Evolutionary conservation across 805 yeast species (phyloP).

Genomic region (Alloascoidea africana): DNA sequence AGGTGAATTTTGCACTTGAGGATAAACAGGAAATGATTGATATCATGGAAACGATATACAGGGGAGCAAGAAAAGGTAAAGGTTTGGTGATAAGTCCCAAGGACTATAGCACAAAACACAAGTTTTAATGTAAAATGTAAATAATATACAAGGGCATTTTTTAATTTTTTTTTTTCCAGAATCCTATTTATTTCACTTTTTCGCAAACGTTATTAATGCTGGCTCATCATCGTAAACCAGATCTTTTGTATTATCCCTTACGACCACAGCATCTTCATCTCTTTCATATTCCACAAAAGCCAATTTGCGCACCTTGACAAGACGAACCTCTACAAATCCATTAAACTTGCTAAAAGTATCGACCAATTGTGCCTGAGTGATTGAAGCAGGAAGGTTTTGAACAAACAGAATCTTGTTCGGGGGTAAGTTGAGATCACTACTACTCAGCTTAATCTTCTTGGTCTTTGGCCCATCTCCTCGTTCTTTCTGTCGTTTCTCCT

Average conservation of each 20-base stretch:
- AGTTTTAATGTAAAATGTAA: conserved; percentile 1
- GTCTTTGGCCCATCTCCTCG: conserved; percentile 8
- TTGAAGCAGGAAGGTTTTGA: conserved; percentile 40
- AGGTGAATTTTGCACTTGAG: conserved; percentile 64
- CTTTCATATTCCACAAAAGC: conserved; percentile 71
- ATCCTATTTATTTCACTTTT: conserved; percentile 11
- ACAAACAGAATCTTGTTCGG: conserved; percentile 59
- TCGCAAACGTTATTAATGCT: conserved; percentile 18
- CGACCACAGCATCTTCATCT: conserved; percentile 33
- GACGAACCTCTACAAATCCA: conserved; percentile 55
- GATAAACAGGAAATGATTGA: conserved; percentile 86
- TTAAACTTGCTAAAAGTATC: conserved; percentile 29
- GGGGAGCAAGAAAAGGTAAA: conserved; percentile 88
- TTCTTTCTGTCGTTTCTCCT: conserved; percentile 9
- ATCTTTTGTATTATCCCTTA: conserved; percentile 16
- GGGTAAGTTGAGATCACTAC: conserved; percentile 22
- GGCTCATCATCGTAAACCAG: conserved; percentile 12
- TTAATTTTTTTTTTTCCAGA: conserved; percentile 1
- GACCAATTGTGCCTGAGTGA: conserved; percentile 24
- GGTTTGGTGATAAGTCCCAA: conserved; percentile 82
- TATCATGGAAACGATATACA: conserved; percentile 72
- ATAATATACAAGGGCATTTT: no score
- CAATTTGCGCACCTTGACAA: conserved; percentile 50
- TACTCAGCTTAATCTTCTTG: conserved; percentile 7
- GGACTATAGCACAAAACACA: conserved; percentile 24